Percentiles rank a stretch among this genome's conserved stretches.
Conservation (phyloP, 352 stramenopile species). For the Pythium myriotylum region DNA sequence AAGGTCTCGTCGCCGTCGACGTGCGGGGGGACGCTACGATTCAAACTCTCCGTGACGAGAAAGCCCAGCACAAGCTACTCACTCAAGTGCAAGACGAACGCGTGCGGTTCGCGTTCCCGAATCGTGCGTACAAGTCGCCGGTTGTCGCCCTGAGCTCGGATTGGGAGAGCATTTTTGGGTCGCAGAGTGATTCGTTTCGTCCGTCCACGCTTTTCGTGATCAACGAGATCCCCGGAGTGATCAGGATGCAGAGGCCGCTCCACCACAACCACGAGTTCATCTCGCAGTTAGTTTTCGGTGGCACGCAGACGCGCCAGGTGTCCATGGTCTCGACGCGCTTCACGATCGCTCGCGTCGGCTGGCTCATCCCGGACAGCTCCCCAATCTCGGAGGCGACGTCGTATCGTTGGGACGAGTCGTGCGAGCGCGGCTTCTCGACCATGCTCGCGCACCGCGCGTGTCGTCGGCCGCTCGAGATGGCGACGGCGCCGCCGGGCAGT, state of each 20-base stretch:
- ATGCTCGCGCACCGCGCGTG: conserved; percentile 47
- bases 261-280: neutral
- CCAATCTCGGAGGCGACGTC: neutral
- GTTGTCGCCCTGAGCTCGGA: conserved; percentile 64
- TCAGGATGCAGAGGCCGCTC: conserved; percentile 24
- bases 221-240: conserved; percentile 47
- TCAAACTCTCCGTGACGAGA: conserved; percentile 21
- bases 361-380: conserved; percentile 44
- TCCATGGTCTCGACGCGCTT: conserved; percentile 14
- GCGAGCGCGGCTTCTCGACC: conserved; percentile 47
- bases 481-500: neutral
- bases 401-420: conserved; percentile 44
- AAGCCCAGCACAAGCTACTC: conserved; percentile 6
- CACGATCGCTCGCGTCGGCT: conserved; percentile 37
- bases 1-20: conserved; percentile 60
- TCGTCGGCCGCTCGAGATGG: conserved; percentile 26
- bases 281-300: neutral
- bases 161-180: conserved; percentile 65
- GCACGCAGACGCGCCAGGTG: neutral
- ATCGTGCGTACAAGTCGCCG: conserved; percentile 27
- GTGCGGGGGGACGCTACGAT: conserved; percentile 20
- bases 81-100: conserved; percentile 19
- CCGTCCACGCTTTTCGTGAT: conserved; percentile 45
- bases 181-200: conserved; percentile 51
- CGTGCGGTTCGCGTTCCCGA: conserved; percentile 44